phyloP scores from a whole-genome alignment of 2,329 filamentous ascomycete species.

The Pyricularia grisea region DNA sequence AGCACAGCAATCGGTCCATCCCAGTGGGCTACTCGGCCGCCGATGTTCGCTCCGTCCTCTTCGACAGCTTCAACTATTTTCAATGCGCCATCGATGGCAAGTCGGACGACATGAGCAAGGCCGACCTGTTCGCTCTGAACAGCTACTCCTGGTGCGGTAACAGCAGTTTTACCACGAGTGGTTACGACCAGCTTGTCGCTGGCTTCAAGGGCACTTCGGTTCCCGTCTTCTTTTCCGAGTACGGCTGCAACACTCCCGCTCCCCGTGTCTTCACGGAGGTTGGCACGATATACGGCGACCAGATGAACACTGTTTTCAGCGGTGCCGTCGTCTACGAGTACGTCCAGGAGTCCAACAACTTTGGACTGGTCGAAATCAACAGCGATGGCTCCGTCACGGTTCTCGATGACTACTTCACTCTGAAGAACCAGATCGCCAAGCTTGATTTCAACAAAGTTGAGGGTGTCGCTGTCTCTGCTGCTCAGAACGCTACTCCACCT shows the following conservation, averaged over 20 bases:
- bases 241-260: slow-evolving; percentile 64
- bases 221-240: slow-evolving; percentile 72
- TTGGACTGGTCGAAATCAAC: slow-evolving; percentile 54
- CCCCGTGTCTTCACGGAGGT: slow-evolving; percentile 72
- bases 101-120: slow-evolving; percentile 49
- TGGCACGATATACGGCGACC: slow-evolving; percentile 55
- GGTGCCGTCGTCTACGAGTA: slow-evolving; percentile 79
- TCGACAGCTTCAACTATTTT: slow-evolving; percentile 70
- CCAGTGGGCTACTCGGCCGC: slow-evolving; percentile 76
- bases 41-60: slow-evolving; percentile 63
- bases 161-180: slow-evolving; percentile 42
- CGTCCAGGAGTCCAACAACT: slow-evolving; percentile 60
- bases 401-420: slow-evolving; percentile 59
- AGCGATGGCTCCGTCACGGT: slow-evolving; percentile 47
- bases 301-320: slow-evolving; percentile 61
- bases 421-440: slow-evolving; percentile 65
- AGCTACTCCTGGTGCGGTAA: slow-evolving; percentile 58
- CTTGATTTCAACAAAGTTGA: slow-evolving; percentile 63
- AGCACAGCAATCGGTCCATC: slow-evolving; percentile 56
- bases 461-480: slow-evolving; percentile 46
- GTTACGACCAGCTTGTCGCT: slow-evolving; percentile 47
- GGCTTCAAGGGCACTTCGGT: slow-evolving; percentile 58
- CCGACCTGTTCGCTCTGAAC: slow-evolving; percentile 71
- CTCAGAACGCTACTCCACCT: slow-evolving; percentile 41
- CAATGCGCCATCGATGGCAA: slow-evolving; percentile 52